These are phyloP conservation scores for Penicillium sp. DNA, from an alignment of 2,329 filamentous ascomycete genomes.

Conservation along the genomic window DNA sequence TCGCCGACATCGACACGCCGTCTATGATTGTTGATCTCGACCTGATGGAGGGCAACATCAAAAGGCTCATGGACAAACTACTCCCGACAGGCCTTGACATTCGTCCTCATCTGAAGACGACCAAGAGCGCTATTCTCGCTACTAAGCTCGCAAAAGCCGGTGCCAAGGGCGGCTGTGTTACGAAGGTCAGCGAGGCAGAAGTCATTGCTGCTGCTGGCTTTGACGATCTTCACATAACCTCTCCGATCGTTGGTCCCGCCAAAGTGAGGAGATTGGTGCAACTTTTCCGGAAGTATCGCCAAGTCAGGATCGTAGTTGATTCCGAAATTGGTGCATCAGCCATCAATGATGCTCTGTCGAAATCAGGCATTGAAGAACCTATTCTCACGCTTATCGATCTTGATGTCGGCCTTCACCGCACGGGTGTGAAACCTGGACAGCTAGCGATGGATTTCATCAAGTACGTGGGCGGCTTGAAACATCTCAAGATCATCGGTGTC, in stretches of 20 bases:
- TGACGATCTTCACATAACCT: constrained; percentile 56
- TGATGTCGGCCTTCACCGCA: constrained; percentile 56
- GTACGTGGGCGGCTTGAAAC: constrained; percentile 42
- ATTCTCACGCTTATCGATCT: constrained; percentile 54
- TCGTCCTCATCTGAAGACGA: constrained; percentile 59
- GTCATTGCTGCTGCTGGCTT: constrained; percentile 51
- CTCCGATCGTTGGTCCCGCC: constrained; percentile 53
- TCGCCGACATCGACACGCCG: constrained; percentile 56
- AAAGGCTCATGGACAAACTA: constrained; percentile 51
- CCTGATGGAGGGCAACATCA: constrained; percentile 57
- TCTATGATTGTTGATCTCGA: constrained; percentile 61
- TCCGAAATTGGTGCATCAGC: constrained; percentile 50
- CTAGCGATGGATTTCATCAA: constrained; percentile 46
- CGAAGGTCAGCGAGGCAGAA: constrained; percentile 56
- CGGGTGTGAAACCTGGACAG: constrained; percentile 51
- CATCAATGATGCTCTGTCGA: constrained; percentile 50
- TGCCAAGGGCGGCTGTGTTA: constrained; percentile 57
- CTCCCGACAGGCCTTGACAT: constrained; percentile 52
- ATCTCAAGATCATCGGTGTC: constrained; percentile 53
- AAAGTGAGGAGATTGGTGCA: constrained; percentile 54
- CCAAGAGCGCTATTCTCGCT: constrained; percentile 54
- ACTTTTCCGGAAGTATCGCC: constrained; percentile 45
- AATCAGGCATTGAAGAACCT: constrained; percentile 41
- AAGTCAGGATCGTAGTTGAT: constrained; percentile 54
- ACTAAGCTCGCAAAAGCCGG: constrained; percentile 51